These are phyloP conservation scores for Paraconiothyrium brasiliense DNA, from an alignment of 2,329 filamentous ascomycete species.

Conservation along the genomic window DNA sequence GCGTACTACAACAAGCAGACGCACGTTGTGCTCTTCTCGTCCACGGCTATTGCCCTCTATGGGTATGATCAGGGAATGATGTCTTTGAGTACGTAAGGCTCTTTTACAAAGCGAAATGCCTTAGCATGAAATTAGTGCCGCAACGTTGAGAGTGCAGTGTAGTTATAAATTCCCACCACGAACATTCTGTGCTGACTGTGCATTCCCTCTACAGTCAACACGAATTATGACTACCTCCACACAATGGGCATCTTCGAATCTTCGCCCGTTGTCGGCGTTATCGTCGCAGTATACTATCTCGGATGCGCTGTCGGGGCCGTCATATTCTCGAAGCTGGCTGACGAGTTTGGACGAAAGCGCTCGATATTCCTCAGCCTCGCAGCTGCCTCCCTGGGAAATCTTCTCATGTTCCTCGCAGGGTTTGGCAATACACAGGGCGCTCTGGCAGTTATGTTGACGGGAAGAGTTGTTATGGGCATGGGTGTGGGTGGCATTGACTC, in stretches of 20 bases:
- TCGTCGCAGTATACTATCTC: conserved; percentile 70
- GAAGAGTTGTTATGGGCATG: conserved; percentile 64
- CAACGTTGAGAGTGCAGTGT: not conserved
- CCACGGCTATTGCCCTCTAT: conserved; percentile 64
- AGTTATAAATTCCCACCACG: not conserved
- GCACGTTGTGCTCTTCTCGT: conserved; percentile 63
- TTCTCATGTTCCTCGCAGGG: conserved; percentile 69
- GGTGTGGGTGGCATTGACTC: conserved; percentile 69
- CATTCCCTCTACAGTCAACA: conserved; percentile 60
- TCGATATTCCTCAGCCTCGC: conserved; percentile 65
- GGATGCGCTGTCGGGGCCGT: conserved; percentile 68
- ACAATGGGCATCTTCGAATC: conserved; percentile 65
- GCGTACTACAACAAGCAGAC: conserved; percentile 51
- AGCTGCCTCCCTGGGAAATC: conserved; percentile 64
- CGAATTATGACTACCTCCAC: conserved; percentile 63
- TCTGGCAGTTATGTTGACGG: conserved; percentile 61
- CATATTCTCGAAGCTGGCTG: conserved; percentile 64
- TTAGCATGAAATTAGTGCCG: too few relatives aligned
- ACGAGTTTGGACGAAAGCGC: conserved; percentile 63
- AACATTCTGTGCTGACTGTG: not conserved
- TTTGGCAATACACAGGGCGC: conserved; percentile 55
- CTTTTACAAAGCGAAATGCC: too few relatives aligned
- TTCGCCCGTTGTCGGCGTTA: conserved; percentile 65
- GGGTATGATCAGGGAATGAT: conserved; percentile 63
- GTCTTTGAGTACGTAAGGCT: conserved; percentile 26